Base-by-base conservation (phyloP, 169 alveolate genomes). In the Eimeria necatrix region DNA sequence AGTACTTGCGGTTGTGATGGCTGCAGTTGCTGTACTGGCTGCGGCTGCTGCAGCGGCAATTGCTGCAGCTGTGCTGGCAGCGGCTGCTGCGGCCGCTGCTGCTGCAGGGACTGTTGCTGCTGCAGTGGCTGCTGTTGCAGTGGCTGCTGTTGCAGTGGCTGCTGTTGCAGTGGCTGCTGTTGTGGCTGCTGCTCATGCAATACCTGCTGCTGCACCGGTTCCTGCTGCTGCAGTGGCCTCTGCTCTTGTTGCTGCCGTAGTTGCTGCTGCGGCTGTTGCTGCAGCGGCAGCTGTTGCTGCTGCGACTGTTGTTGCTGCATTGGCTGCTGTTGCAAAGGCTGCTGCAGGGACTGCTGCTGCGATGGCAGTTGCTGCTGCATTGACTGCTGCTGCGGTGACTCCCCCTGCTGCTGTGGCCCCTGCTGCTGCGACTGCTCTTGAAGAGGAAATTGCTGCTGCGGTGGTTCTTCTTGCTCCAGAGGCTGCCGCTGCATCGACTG, bases 291-390 rank as follows among this genome's bases (percentile, higher is more conserved):
- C 49, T 68, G 78, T 6, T 32, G 46, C 8, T 68, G 78, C 48
- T 68, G 78, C 78, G 22, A 48, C 78, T 70, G 80, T 49, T 9
- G 80, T 9, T 41, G 80, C 16, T 70, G 80, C 80, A 24, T 41
- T 16, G 46, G 80, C 51, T 70, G 80, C 49, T 70, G 80, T 18
- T 70, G 80, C 51, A 24, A 48, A 18, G 46, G 78, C 49, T 20
- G 80, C 80, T 70, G 80, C 49, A 24, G 80, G n/a, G 22, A 49
- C 80, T 20, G 80, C 16, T 10, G 1, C 8, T 20, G 80, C 49
- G 22, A 49, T 18, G 2, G 80, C 80, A 0, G 80, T 12, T 0
- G 80, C 8, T 7, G 80, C 49, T 70, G 80, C 49, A 24, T 20
- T 49, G 8, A 49, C 18, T 20, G 80, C 14, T 22, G 51, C 49